Conservation (phyloP, 768 basidiomycete species). For the Suillus subaureus region DNA sequence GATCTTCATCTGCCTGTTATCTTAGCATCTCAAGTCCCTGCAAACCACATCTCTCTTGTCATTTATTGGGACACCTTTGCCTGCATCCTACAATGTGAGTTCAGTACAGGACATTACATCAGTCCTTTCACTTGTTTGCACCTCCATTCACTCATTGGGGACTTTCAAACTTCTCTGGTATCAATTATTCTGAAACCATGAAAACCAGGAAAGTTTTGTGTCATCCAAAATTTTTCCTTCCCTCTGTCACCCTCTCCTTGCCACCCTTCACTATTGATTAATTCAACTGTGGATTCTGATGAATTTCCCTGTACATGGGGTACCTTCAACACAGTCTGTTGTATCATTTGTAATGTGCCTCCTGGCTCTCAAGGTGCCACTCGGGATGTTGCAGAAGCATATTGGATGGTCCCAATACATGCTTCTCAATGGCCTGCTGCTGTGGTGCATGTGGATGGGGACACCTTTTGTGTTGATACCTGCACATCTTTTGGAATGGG, state of each 20-base stretch:
- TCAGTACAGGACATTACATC: background rate
- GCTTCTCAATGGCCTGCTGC: background rate
- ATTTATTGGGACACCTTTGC: background rate
- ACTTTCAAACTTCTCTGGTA: background rate
- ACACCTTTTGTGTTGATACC: background rate
- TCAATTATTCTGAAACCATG: background rate
- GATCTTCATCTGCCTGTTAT: too few species aligned
- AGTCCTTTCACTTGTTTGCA: background rate
- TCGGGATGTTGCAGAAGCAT: background rate
- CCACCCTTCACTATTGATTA: background rate
- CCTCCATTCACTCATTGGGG: background rate
- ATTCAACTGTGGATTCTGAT: background rate
- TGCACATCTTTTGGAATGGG: background rate
- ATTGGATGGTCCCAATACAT: accelerated
- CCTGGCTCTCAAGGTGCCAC: background rate
- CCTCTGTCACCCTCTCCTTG: background rate
- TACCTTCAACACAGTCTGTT: background rate
- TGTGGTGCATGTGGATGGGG: accelerated
- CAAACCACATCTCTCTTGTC: background rate
- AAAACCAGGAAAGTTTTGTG: accelerated
- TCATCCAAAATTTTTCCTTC: background rate
- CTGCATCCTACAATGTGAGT: accelerated
- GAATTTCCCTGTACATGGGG: background rate
- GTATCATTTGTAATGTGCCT: background rate
- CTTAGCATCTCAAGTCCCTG: too few species aligned